phyloP scores from a whole-genome alignment of 495 filamentous ascomycete species.

The Xylaria intraflava region DNA sequence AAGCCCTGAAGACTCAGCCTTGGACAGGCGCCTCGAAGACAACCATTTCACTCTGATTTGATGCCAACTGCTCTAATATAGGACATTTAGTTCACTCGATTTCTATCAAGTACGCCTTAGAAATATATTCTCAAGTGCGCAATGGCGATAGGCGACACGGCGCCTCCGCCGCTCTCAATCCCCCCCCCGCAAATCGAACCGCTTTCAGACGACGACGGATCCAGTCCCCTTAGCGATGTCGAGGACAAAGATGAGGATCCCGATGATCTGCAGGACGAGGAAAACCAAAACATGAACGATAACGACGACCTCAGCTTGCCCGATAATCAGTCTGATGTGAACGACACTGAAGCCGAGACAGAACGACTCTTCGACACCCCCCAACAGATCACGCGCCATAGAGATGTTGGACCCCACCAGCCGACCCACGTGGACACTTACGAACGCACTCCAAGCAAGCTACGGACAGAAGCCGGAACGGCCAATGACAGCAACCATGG shows the following conservation, averaged over 20 bases:
- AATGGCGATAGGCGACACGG: constrained; percentile 44
- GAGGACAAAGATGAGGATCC: constrained; percentile 59
- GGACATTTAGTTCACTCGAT: not conserved
- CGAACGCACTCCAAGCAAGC: constrained; percentile 62
- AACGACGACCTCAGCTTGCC: constrained; percentile 45
- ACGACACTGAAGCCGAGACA: constrained; percentile 97
- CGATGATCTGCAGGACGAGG: constrained; percentile 42
- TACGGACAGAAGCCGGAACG: constrained; percentile 38
- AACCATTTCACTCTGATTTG: not conserved
- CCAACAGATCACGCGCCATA: constrained; percentile 55
- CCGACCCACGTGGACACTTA: constrained; percentile 34
- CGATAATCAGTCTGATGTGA: constrained; percentile 50
- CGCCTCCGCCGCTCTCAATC: constrained; percentile 39
- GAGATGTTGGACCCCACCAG: constrained; percentile 52
- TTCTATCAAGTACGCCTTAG: not conserved
- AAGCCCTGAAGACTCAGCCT: constrained; percentile 2
- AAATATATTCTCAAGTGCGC: constrained; percentile 7
- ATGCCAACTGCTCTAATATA: not conserved
- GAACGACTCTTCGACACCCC: constrained; percentile 93
- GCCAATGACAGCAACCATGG: constrained; percentile 31
- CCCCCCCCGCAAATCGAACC: constrained; percentile 36
- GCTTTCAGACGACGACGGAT: constrained; percentile 34
- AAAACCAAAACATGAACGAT: constrained; percentile 32
- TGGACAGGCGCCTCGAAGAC: not conserved
- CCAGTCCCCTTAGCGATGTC: constrained; percentile 82